phyloP scores from a whole-genome alignment of 2,329 filamentous ascomycete species.

The Sarocladium kiliense region DNA sequence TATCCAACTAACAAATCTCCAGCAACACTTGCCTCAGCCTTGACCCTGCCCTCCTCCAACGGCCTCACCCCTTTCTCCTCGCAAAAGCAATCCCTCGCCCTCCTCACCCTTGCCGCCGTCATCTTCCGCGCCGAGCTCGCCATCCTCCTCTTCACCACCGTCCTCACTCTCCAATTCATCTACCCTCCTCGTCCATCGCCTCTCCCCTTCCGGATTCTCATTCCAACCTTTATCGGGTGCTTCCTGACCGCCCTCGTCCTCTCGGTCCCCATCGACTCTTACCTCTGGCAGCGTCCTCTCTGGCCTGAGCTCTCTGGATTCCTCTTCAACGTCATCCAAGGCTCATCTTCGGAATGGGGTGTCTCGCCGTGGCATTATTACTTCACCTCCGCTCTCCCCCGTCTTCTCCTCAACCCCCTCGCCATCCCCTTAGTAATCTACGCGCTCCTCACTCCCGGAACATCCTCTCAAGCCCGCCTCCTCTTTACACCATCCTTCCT shows the following conservation, averaged over 20 bases:
- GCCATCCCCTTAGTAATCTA: conserved; percentile 50
- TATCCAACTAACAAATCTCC: not conserved
- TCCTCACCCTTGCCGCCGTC: conserved; percentile 74
- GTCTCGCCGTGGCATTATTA: conserved; percentile 83
- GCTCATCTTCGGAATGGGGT: conserved; percentile 83
- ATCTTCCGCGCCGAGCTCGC: conserved; percentile 89
- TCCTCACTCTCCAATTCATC: conserved; percentile 57
- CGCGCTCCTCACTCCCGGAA: conserved; percentile 44
- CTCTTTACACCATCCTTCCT: conserved; percentile 61
- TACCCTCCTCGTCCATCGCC: conserved; percentile 24
- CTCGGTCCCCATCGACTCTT: conserved; percentile 77
- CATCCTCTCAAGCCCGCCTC: conserved; percentile 34
- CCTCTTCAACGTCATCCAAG: conserved; percentile 83
- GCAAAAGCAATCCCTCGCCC: conserved; percentile 60
- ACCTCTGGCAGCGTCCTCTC: conserved; percentile 82
- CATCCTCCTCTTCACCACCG: conserved; percentile 67
- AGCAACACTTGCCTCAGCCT: conserved; percentile 63
- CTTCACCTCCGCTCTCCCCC: conserved; percentile 73
- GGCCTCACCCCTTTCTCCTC: conserved; percentile 28
- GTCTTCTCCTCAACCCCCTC: conserved; percentile 77
- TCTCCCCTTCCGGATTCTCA: conserved; percentile 50
- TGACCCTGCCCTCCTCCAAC: conserved; percentile 32
- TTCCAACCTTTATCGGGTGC: conserved; percentile 62
- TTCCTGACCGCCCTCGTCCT: conserved; percentile 60
- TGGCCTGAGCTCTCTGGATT: conserved; percentile 93